Percentiles rank a stretch among this genome's conserved stretches.
Evolutionary conservation across 768 basidiomycete genomes (phyloP).

Genomic region (Lactarius hengduanensis): DNA sequence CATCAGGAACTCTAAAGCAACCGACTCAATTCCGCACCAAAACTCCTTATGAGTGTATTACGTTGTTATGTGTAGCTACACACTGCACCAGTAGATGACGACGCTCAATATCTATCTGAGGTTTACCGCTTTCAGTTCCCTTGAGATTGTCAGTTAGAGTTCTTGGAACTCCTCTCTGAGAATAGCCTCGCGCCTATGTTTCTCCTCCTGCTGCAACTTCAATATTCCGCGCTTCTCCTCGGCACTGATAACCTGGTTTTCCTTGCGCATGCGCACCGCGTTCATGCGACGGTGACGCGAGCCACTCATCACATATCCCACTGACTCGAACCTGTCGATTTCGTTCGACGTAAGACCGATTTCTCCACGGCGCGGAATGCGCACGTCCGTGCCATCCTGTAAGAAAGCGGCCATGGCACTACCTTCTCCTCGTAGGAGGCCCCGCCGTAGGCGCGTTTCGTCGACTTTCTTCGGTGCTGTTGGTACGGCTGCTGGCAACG

Average conservation of each 20-base stretch:
- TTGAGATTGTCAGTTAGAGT: conserved; percentile 74
- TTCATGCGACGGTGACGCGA: conserved; percentile 96
- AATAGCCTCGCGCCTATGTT: conserved; percentile 85
- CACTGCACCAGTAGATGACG: not conserved
- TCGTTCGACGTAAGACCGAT: conserved; percentile 88
- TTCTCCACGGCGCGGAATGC: conserved; percentile 98
- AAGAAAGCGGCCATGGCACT: conserved; percentile 98
- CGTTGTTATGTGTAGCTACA: not conserved
- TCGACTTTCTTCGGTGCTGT: conserved; percentile 51
- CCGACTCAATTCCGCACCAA: not conserved
- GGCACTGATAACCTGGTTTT: conserved; percentile 98
- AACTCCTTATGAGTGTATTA: not conserved
- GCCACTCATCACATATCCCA: conserved; percentile 98
- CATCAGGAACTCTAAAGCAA: conserved; percentile 51
- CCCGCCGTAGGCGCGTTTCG: conserved; percentile 85
- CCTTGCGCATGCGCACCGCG: conserved; percentile 97
- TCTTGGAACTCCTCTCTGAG: conserved; percentile 88
- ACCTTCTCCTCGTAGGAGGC: conserved; percentile 93
- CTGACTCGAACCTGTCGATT: conserved; percentile 83
- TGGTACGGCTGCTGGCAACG: conserved; percentile 56
- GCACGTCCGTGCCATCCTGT: conserved; percentile 70
- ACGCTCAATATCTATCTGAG: conserved; percentile 1
- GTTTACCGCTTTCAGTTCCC: conserved; percentile 37
- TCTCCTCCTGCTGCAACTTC: conserved; percentile 93
- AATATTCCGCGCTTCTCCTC: conserved; percentile 97